Conservation (phyloP, 2,329 filamentous ascomycete species). For the Ceratocystis albifundus region DNA sequence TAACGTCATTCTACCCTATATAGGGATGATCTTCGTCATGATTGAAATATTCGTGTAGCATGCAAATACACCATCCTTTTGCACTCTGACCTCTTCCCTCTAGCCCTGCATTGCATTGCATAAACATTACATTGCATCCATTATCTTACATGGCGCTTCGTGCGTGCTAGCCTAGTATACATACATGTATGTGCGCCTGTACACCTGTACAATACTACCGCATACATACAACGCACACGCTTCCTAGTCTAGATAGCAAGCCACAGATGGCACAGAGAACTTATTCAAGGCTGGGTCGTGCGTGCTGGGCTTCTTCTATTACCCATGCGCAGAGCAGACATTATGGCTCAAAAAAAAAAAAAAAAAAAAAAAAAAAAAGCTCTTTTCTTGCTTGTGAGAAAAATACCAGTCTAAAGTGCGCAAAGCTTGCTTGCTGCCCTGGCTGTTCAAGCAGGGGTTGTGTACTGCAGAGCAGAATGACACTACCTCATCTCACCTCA, state of each 20-base stretch:
- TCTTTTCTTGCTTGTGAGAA: no score
- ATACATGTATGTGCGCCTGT: background rate
- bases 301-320: no score
- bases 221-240: constrained; percentile 3
- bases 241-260: background rate
- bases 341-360: no score
- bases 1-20: background rate
- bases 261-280: background rate
- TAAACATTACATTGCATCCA: background rate
- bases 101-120: background rate
- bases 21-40: constrained; percentile 12
- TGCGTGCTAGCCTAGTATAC: no score
- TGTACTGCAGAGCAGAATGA: background rate
- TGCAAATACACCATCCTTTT: background rate
- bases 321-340: no score
- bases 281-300: no score
- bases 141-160: background rate
- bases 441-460: no score
- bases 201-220: background rate
- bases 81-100: background rate
- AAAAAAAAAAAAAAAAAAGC: no score
- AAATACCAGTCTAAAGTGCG: no score
- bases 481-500: no score
- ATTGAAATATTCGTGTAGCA: background rate
- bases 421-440: no score